Percentiles rank a stretch among this genome's conserved stretches.
Evolutionary conservation across 2,329 filamentous ascomycete species (phyloP).

Genomic region (Alternaria atra): DNA sequence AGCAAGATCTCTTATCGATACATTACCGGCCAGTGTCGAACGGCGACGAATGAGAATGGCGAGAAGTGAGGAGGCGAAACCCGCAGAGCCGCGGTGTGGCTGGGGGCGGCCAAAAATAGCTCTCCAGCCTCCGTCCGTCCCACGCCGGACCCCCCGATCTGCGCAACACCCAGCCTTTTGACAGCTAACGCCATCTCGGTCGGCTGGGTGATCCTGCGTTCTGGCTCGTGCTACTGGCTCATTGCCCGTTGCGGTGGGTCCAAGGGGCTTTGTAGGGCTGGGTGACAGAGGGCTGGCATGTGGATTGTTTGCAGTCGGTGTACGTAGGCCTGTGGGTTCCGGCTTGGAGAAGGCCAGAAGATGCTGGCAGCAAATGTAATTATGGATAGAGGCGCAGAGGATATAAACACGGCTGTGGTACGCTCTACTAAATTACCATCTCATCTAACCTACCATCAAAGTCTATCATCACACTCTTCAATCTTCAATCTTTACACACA

Average conservation of each 20-base stretch:
- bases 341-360: slow-evolving; percentile 8
- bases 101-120: slow-evolving; percentile 15
- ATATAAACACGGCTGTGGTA: slow-evolving; percentile 16
- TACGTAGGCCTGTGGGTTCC: slow-evolving; percentile 21
- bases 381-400: slow-evolving; percentile 1
- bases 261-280: slow-evolving; percentile 15
- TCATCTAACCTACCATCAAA: slow-evolving; percentile 1
- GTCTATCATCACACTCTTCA: not conserved
- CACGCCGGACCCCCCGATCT: slow-evolving; percentile 4
- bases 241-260: slow-evolving; percentile 7
- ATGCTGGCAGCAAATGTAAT: slow-evolving; percentile 3
- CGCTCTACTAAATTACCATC: not conserved
- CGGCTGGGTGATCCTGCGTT: slow-evolving; percentile 4
- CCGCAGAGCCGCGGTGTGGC: slow-evolving; percentile 15
- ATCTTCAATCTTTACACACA: not conserved
- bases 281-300: slow-evolving; percentile 17
- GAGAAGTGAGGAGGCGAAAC: slow-evolving; percentile 6
- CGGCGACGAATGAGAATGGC: slow-evolving; percentile 1
- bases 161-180: slow-evolving; percentile 7
- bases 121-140: slow-evolving; percentile 7
- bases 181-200: slow-evolving; percentile 7
- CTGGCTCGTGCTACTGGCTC: slow-evolving; percentile 9
- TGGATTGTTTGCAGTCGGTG: slow-evolving; percentile 16
- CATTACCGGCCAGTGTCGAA: not conserved
- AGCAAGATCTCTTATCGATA: not conserved